Conservation (phyloP, 2,329 filamentous ascomycete species). For the Claviceps maximensis region DNA sequence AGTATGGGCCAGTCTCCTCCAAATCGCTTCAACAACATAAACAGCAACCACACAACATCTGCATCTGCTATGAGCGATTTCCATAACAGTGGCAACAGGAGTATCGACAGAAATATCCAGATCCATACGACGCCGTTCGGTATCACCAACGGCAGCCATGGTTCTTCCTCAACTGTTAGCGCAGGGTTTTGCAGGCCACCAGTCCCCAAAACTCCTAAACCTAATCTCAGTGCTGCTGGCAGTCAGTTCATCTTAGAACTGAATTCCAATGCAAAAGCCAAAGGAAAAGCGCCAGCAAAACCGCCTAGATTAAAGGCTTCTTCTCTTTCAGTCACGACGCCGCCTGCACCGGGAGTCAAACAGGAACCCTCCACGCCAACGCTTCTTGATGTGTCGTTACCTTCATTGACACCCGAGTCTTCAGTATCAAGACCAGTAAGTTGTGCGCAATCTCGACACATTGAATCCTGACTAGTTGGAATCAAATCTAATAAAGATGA, state of each 20-base stretch:
- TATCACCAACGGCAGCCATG: neutral
- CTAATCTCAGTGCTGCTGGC: constrained; percentile 18
- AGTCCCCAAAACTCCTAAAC: constrained; percentile 26
- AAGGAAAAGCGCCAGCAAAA: constrained; percentile 22
- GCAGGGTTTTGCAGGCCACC: constrained; percentile 24
- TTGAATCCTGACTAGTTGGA: no score
- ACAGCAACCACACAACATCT: neutral
- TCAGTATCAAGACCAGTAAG: constrained; percentile 14
- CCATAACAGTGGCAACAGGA: neutral
- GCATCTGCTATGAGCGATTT: neutral
- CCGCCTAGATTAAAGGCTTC: constrained; percentile 17
- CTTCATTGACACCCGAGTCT: constrained; percentile 11
- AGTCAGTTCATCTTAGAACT: constrained; percentile 26
- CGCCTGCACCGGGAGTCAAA: constrained; percentile 16
- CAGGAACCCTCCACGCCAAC: constrained; percentile 19
- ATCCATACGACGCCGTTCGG: neutral
- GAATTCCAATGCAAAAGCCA: constrained; percentile 18
- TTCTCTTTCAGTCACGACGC: constrained; percentile 10
- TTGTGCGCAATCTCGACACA: neutral
- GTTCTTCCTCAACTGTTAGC: neutral
- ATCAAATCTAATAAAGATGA: constrained; percentile 1
- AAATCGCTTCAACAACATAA: constrained; percentile 9
- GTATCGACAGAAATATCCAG: neutral
- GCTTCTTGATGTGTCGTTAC: constrained; percentile 10
- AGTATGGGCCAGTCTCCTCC: constrained; percentile 14